Percentiles rank a stretch among this genome's conserved stretches.
Evolutionary conservation across 805 yeast species (phyloP).

Genomic region (Isabelozyma gotoi): DNA sequence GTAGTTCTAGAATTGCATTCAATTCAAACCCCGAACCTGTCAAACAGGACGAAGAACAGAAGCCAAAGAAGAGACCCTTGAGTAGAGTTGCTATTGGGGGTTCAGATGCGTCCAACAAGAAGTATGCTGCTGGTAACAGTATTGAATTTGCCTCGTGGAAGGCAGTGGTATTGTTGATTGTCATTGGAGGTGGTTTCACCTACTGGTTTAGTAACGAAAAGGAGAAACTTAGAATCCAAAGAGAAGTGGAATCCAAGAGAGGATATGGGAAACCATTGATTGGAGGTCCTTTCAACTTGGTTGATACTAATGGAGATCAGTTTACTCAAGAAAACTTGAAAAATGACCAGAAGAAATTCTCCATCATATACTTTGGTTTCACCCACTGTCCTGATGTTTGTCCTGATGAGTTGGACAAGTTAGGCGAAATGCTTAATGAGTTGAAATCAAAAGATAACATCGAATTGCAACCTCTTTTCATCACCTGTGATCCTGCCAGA

Average conservation of each 20-base stretch:
- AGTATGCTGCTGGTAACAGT: conserved; percentile 38
- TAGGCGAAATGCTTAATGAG: conserved; percentile 68
- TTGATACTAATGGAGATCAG: conserved; percentile 65
- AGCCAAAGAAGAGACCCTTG: conserved; percentile 52
- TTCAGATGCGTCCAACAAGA: conserved; percentile 27
- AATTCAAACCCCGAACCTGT: not conserved
- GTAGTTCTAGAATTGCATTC: not conserved
- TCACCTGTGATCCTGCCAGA: conserved; percentile 96
- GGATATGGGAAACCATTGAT: conserved; percentile 90
- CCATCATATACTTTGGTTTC: conserved; percentile 92
- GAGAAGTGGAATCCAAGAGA: conserved; percentile 80
- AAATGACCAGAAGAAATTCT: conserved; percentile 62
- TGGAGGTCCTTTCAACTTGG: conserved; percentile 83
- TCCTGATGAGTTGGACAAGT: conserved; percentile 94
- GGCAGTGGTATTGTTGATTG: conserved; percentile 64
- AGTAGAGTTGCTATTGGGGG: conserved; percentile 82
- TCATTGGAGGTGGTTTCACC: conserved; percentile 71
- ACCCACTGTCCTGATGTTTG: conserved; percentile 98
- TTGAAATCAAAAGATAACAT: conserved; percentile 56
- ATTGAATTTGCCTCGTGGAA: conserved; percentile 85
- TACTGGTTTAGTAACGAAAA: conserved; percentile 75
- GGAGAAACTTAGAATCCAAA: conserved; percentile 67
- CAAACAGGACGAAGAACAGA: not conserved
- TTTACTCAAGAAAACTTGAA: conserved; percentile 78
- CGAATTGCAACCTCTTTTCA: conserved; percentile 79